These are phyloP conservation scores for Phytophthora hybrid DNA, from an alignment of 352 stramenopile species.

Conservation along the genomic window DNA sequence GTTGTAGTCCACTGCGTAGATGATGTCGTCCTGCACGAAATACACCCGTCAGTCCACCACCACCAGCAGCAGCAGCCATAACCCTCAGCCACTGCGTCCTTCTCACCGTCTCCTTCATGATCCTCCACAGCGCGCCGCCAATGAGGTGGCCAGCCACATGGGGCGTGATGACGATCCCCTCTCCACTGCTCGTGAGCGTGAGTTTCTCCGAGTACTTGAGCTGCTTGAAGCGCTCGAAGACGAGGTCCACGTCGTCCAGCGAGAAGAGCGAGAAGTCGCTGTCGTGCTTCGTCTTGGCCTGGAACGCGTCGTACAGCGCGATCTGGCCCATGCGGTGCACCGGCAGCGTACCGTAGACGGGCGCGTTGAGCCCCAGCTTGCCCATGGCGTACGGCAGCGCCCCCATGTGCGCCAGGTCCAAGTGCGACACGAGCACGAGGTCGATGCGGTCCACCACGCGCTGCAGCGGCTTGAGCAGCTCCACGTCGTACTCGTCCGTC, in stretches of 20 bases:
- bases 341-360: constrained; percentile 95
- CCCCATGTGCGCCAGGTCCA: constrained; percentile 92
- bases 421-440: constrained; percentile 91
- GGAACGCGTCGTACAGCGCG: constrained; percentile 96
- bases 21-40: constrained; percentile 89
- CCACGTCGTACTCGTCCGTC: constrained; percentile 89
- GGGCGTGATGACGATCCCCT: constrained; percentile 94
- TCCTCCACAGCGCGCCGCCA: constrained; percentile 94
- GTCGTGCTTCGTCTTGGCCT: constrained; percentile 93
- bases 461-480: constrained; percentile 84
- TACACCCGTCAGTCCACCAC: not conserved
- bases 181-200: constrained; percentile 83
- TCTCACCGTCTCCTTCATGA: constrained; percentile 94
- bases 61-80: not conserved
- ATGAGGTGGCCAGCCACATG: constrained; percentile 96
- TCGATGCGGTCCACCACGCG: constrained; percentile 88
- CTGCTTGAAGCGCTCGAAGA: constrained; percentile 93
- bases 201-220: constrained; percentile 97
- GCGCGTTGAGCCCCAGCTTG: constrained; percentile 84
- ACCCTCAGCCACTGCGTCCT: not conserved
- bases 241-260: constrained; percentile 94
- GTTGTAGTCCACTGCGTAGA: constrained; percentile 94
- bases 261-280: constrained; percentile 91
- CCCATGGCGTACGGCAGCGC: constrained; percentile 91
- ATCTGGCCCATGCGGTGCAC: constrained; percentile 98